Conservation (phyloP, 176 grass and related monocot genomes). For the Avena atlantica region DNA sequence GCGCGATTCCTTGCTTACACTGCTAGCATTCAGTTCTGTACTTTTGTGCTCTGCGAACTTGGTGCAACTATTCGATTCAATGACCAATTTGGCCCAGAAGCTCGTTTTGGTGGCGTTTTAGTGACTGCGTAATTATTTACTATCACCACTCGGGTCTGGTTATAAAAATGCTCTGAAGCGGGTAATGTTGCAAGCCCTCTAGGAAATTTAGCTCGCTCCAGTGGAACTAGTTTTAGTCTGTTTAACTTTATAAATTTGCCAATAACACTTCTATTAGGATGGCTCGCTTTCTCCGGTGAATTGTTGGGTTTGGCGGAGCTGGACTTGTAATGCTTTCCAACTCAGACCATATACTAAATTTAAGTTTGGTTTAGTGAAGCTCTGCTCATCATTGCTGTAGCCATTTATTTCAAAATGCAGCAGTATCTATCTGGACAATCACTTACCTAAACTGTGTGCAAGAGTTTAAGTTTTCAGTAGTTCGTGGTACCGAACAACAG, state of each 20-base stretch:
- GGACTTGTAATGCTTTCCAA: not conserved
- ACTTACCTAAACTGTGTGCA: not conserved
- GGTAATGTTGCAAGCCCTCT: too few species aligned
- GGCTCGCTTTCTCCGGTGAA: not conserved
- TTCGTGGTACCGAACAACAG: not conserved
- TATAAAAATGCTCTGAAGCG: not conserved
- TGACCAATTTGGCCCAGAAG: not conserved
- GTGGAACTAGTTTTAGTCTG: not conserved
- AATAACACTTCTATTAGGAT: not conserved
- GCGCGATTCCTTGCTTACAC: not conserved
- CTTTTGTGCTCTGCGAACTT: slow-evolving; percentile 4
- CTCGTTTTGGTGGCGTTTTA: not conserved
- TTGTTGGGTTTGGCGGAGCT: not conserved
- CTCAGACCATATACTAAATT: not conserved
- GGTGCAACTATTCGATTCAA: not conserved
- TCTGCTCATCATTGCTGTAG: not conserved
- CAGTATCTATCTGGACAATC: not conserved
- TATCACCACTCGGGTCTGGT: not conserved
- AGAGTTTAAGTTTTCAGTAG: not conserved
- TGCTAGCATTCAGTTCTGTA: not conserved
- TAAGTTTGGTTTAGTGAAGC: slow-evolving; percentile 15
- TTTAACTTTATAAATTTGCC: not conserved
- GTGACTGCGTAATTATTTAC: slow-evolving; percentile 5
- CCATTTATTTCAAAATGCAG: not conserved
- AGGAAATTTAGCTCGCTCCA: not conserved